Evolutionary conservation across 306 rosid species (phyloP).

Genomic region (Erythrophleum fordii): DNA sequence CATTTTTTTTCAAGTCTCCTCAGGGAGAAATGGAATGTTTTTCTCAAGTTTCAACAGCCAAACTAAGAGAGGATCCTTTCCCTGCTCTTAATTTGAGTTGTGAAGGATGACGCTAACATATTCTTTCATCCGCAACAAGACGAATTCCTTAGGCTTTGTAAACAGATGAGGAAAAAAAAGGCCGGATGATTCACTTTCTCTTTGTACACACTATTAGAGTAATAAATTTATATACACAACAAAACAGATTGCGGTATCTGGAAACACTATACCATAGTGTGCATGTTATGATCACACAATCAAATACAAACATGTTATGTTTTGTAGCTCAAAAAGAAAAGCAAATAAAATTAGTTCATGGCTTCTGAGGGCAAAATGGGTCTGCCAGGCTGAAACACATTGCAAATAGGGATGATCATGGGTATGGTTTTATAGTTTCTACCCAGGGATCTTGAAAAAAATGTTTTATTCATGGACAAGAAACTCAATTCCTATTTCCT

Average conservation of each 20-base stretch:
- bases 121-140: slow-evolving; percentile 15
- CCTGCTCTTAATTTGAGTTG: background rate
- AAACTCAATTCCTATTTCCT: background rate
- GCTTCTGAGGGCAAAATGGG: background rate
- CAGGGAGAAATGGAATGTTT: background rate
- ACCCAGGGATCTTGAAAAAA: background rate
- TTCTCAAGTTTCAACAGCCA: background rate
- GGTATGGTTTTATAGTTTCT: background rate
- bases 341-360: background rate
- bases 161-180: background rate
- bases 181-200: background rate
- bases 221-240: background rate
- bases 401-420: background rate
- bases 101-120: slow-evolving; percentile 37
- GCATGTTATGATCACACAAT: background rate
- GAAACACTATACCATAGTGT: background rate
- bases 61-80: slow-evolving; percentile 14
- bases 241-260: background rate
- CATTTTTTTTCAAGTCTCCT: slow-evolving; percentile 5
- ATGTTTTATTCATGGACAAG: background rate
- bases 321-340: background rate
- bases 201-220: slow-evolving; percentile 23
- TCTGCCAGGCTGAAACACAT: background rate
- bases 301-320: background rate
- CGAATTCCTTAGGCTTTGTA: slow-evolving; percentile 17